Evolutionary conservation across 331 rosid species (phyloP), one percentile per base, ranked within the genome.

Genomic region (Rhamnella rubrinervis): DNA sequence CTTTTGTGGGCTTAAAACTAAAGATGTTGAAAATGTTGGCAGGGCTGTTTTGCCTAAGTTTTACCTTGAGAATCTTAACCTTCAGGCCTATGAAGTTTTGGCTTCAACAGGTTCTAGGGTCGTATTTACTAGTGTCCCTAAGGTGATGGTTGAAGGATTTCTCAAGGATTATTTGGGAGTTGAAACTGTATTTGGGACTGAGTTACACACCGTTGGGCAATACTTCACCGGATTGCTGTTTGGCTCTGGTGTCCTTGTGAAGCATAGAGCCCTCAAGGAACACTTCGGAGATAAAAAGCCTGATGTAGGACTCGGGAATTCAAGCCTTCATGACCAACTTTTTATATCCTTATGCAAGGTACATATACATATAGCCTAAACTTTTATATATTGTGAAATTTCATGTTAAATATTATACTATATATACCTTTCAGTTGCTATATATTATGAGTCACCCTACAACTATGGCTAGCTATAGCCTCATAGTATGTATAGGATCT

Each of bases 271-370:
- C 40, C 61, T 92, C 1, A 85, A 77, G 63, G 87, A 86, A 2
- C 79, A 81, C 47, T 92, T 84, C 75, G 98, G 93, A 19, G 91
- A 92, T 51, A 55, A 66, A 62, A 86, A 35, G 63, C 98, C 91
- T 41, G 93, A 89, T 74, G 38, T 92, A 66, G 98, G 96, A 0
- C 82, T 92, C 38, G 96, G 96, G 71, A 82, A 80, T 70, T 71
- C 87, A 6, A 71, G 80, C 80, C 70, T 80, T 40, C 78, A 81
- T 71, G 93, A 92, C 31, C 85, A 77, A 75, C 89, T 77, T 70
- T 84, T 89, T 62, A 62, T 89, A 53, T 89, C 96, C 39, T 81
- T 75, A 41, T 89, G 98, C 90, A 85, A 92, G 96, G 96, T 92
- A 53, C 25, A 53, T 53, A 18, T 53, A 52, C 17, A 17, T 52